phyloP scores from a whole-genome alignment of 768 basidiomycete genomes.

The Boletus huronensis region DNA sequence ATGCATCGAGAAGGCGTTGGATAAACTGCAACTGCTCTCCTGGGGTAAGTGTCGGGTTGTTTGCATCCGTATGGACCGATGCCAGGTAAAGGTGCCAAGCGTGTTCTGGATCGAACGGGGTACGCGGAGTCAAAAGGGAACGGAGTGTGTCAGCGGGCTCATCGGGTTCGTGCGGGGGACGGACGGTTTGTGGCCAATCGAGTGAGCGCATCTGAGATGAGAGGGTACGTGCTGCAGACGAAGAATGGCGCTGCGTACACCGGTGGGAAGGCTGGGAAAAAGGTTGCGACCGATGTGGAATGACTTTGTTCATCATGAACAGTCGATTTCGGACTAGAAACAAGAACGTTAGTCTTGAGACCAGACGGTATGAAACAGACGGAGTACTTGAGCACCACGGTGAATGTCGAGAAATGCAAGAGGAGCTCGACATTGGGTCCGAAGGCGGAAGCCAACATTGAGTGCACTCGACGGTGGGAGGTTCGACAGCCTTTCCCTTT shows the following conservation, averaged over 20 bases:
- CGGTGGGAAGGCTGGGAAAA: conserved; percentile 13
- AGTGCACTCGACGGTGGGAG: conserved; percentile 26
- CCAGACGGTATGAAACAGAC: neutral
- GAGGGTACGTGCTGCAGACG: conserved; percentile 16
- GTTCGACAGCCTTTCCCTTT: conserved; percentile 44
- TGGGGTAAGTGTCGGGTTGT: conserved; percentile 15
- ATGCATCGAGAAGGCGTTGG: conserved; percentile 19
- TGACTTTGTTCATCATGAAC: conserved; percentile 37
- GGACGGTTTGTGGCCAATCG: conserved; percentile 4
- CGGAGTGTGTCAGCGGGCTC: conserved; percentile 13
- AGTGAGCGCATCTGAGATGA: conserved; percentile 11
- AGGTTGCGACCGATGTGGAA: conserved; percentile 23
- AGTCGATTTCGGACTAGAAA: conserved; percentile 33
- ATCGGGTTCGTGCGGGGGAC: conserved; percentile 3
- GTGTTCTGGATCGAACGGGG: conserved; percentile 34
- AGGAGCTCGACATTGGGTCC: conserved; percentile 38
- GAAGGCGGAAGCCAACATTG: conserved; percentile 20
- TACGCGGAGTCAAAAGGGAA: conserved; percentile 14
- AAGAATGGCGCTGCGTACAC: conserved; percentile 22
- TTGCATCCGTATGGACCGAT: conserved; percentile 7
- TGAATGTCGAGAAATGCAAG: conserved; percentile 45
- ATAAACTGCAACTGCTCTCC: conserved; percentile 28
- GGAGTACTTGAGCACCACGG: conserved; percentile 46
- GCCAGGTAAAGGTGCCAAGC: conserved; percentile 40
- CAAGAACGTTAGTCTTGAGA: conserved; percentile 5